These are phyloP conservation scores for Elsinoe batatas DNA, from an alignment of 2,329 filamentous ascomycete genomes.

Conservation along the genomic window DNA sequence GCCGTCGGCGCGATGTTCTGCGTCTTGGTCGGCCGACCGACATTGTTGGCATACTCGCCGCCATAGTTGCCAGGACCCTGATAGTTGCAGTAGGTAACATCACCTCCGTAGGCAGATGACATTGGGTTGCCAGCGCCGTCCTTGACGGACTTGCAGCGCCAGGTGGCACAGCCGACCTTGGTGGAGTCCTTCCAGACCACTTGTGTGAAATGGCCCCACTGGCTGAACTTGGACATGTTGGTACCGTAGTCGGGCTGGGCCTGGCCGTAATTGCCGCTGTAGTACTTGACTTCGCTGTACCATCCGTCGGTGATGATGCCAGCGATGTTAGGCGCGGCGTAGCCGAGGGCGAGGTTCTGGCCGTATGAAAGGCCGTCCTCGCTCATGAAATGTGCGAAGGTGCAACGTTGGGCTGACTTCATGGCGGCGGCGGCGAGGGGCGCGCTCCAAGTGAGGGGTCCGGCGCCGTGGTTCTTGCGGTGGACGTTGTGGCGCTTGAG, in stretches of 20 bases:
- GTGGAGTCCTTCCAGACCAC: conserved; percentile 30
- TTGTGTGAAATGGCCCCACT: conserved; percentile 29
- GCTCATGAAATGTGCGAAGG: conserved; percentile 6
- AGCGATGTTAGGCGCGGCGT: background rate
- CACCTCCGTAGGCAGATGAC: background rate
- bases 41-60: conserved; percentile 5
- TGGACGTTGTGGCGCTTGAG: conserved; percentile 2
- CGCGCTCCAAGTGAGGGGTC: background rate
- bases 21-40: background rate
- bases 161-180: conserved; percentile 27
- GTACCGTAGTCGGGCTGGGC: background rate
- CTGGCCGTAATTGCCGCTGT: conserved; percentile 14
- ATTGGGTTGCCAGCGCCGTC: background rate
- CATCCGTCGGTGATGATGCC: conserved; percentile 1
- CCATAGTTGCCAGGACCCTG: background rate
- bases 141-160: conserved; percentile 6
- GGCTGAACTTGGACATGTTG: conserved; percentile 3
- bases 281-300: conserved; percentile 10
- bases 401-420: conserved; percentile 8
- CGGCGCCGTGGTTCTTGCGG: conserved; percentile 5
- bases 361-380: conserved; percentile 6
- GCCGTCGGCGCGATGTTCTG: background rate
- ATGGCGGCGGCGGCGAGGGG: conserved; percentile 3
- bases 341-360: conserved; percentile 7
- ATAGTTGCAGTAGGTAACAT: conserved; percentile 10